Evolutionary conservation across 768 basidiomycete species (phyloP).

Genomic region (Phlebiopsis gigantea): DNA sequence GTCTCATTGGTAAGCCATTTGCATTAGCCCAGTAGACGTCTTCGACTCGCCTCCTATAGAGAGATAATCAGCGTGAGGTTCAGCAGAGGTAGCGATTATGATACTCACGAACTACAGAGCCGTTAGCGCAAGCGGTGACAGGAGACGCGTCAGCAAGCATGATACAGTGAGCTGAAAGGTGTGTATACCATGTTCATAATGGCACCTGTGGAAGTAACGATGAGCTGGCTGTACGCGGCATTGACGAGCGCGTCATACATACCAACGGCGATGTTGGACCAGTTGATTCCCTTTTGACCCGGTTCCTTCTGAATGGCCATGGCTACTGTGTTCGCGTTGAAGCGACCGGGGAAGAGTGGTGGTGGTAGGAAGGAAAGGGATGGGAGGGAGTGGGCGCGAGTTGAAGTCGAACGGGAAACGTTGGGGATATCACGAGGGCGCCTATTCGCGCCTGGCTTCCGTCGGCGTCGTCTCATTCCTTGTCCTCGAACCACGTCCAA

Average conservation of each 20-base stretch:
- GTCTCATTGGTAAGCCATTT: neutral
- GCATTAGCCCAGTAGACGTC: neutral
- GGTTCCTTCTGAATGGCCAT: conserved; percentile 87
- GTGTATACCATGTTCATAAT: conserved; percentile 94
- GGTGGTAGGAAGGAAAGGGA: conserved; percentile 13
- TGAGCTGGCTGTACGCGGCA: conserved; percentile 19
- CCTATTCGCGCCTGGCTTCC: conserved; percentile 5
- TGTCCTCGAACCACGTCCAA: conserved; percentile 3
- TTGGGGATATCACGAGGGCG: conserved; percentile 14
- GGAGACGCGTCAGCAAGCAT: conserved; percentile 10
- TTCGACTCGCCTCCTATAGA: conserved; percentile 63
- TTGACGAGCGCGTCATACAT: conserved; percentile 29
- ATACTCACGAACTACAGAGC: conserved; percentile 31
- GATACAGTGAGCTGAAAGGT: conserved; percentile 14
- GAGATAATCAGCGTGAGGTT: conserved; percentile 15
- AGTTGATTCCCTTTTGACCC: conserved; percentile 87
- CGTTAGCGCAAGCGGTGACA: neutral
- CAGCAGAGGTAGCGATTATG: conserved; percentile 1
- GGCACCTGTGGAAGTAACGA: conserved; percentile 48
- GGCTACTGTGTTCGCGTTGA: conserved; percentile 16
- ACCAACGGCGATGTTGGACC: conserved; percentile 96
- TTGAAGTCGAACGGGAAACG: conserved; percentile 3
- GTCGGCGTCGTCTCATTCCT: conserved; percentile 6
- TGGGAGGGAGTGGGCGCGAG: conserved; percentile 9
- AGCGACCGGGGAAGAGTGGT: conserved; percentile 1